A percentile compares a stretch with the other conserved stretches of the same genome.
These are phyloP conservation scores for Pseudopyrenochaeta lycopersici DNA, from an alignment of 2,329 filamentous ascomycete species.

Conservation along the genomic window DNA sequence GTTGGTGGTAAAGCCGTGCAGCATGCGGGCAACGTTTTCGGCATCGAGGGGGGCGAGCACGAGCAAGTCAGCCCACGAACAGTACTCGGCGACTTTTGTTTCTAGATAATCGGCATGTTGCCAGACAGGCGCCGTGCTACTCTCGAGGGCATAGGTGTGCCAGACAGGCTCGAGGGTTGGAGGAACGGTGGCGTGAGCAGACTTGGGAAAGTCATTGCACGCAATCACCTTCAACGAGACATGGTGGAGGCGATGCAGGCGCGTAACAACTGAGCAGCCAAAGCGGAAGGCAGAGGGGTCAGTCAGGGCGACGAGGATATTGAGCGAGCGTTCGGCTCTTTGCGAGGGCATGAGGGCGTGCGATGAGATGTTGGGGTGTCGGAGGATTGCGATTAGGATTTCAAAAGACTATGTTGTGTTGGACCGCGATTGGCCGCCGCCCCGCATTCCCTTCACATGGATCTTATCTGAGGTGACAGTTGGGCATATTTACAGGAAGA, in stretches of 20 bases:
- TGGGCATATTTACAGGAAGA: not conserved
- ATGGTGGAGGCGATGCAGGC: conserved; percentile 74
- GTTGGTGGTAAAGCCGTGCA: conserved; percentile 82
- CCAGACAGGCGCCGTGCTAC: conserved; percentile 26
- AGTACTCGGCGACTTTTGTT: conserved; percentile 72
- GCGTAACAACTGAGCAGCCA: conserved; percentile 71
- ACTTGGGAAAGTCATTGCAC: conserved; percentile 34
- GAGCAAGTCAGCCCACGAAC: conserved; percentile 87
- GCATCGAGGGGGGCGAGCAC: conserved; percentile 87
- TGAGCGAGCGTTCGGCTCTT: conserved; percentile 37
- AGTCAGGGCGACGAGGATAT: conserved; percentile 71
- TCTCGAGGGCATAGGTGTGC: conserved; percentile 38
- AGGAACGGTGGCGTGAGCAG: conserved; percentile 30
- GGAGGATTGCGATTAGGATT: conserved; percentile 7
- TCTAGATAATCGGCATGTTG: conserved; percentile 45
- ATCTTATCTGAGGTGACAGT: not conserved
- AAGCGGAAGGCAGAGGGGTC: conserved; percentile 71
- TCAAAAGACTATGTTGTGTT: conserved; percentile 17
- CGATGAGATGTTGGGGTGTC: conserved; percentile 9
- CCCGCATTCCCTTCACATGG: conserved; percentile 3
- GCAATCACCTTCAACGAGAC: conserved; percentile 55
- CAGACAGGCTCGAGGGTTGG: conserved; percentile 40
- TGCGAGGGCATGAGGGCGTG: conserved; percentile 30
- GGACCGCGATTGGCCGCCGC: conserved; percentile 33
- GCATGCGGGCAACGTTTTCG: conserved; percentile 85